Base-by-base conservation (phyloP, 192 early-diverging fungal genomes). In the Coemansia sp. region DNA sequence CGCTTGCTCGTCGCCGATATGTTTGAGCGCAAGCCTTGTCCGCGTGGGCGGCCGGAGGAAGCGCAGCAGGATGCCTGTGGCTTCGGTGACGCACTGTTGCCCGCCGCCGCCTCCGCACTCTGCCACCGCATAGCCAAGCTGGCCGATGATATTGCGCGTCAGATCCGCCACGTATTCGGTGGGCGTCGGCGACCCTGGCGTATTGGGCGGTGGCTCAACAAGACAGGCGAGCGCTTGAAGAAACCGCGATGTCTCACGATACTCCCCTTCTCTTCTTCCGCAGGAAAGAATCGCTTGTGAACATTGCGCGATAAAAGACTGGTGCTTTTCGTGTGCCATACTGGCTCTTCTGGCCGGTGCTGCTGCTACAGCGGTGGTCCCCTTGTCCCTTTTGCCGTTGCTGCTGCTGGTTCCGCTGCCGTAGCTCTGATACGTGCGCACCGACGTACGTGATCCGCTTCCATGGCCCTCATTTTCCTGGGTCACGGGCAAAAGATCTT, bases 1-100 rank as follows among this genome's bases (percentile, higher is more conserved):
- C 6, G 60, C 70, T 36, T 81, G 78, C 43, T 70, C 73, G 48
- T 81, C 78, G 15, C 61, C 60, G 20, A 81, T 24, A 38, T 73
- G 72, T 62, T 72, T 68, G 15, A 82, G 48, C 43, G 71, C 71
- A 11, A 71, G 18, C 0, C 68, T 67, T 8, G 71, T 64, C n/a
- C 68, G 73, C 4, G 35, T 38, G 15, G 74, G 66, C 3, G 67
- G 70, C 38, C 66, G 64, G 39, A 82, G 58, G 26, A 68, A 67
- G 39, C 57, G 71, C 68, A 82, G 23, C 12, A 82, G 33, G 5
- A 71, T 62, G 2, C 59, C 64, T 2, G 73, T 45, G 1, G 59
- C 62, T 30, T 82, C 67, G 0, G 39, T 49, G 0, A 63, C 63
- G 1, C 60, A 62, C 7, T 20, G 14, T 2, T 60, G 56, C 20